Conservation (phyloP, 2,329 filamentous ascomycete species). For the Paecilomyces niveus region DNA sequence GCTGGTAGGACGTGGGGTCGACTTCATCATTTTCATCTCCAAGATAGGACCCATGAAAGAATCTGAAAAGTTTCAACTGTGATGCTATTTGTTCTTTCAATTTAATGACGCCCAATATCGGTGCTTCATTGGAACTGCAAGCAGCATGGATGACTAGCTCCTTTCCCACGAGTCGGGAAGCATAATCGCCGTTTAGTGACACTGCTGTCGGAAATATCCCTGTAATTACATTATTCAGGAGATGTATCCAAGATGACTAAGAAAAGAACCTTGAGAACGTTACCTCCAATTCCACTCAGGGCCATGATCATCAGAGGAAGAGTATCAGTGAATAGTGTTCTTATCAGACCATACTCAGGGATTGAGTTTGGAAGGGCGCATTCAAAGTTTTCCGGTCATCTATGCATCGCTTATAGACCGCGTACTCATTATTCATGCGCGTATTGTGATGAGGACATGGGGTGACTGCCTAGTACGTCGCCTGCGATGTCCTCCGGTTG, state of each 20-base stretch:
- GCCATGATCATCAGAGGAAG: not conserved
- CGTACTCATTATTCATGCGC: not conserved
- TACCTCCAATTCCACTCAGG: not conserved
- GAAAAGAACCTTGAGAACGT: not conserved
- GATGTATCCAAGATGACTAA: slow-evolving; percentile 1
- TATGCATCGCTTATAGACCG: not conserved
- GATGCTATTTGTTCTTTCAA: slow-evolving; percentile 20
- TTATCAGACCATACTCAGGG: not conserved
- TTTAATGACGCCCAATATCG: slow-evolving; percentile 24
- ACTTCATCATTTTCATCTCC: slow-evolving; percentile 1
- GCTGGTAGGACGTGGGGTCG: slow-evolving; percentile 15
- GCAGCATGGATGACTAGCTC: slow-evolving; percentile 26
- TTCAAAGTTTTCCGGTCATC: not conserved
- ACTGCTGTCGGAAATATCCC: slow-evolving; percentile 13
- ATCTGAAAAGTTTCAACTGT: slow-evolving; percentile 23
- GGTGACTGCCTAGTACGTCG: not conserved
- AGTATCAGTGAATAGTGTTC: too few species aligned
- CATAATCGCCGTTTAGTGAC: slow-evolving; percentile 11
- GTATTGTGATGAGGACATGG: not conserved
- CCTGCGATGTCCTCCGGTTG: not conserved
- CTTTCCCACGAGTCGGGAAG: slow-evolving; percentile 13
- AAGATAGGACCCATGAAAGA: slow-evolving; percentile 11
- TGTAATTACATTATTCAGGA: not conserved
- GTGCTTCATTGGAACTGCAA: slow-evolving; percentile 18
- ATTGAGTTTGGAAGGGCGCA: not conserved